A percentile compares a stretch with the other conserved stretches of the same genome.
Conservation (phyloP, 441 rosid species). For the Populus tomentosa region DNA sequence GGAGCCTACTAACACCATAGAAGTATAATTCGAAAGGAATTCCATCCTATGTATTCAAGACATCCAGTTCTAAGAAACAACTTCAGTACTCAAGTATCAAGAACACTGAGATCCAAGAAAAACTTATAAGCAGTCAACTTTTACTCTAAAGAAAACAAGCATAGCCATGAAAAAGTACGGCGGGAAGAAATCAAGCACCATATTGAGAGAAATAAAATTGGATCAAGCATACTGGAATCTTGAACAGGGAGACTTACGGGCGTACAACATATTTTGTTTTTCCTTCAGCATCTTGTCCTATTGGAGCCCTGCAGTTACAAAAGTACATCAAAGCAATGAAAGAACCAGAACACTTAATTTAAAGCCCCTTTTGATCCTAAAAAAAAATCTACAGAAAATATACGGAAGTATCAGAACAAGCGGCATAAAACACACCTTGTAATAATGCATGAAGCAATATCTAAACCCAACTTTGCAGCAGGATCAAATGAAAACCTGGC, state of each 20-base stretch:
- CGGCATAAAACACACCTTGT: conserved; percentile 52
- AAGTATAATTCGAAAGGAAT: not conserved
- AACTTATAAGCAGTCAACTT: not conserved
- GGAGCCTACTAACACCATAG: not conserved
- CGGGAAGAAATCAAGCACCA: not conserved
- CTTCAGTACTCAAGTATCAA: not conserved
- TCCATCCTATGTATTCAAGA: not conserved
- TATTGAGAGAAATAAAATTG: not conserved
- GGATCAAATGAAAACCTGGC: conserved; percentile 91
- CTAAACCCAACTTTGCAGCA: conserved; percentile 69
- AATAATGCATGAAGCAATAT: conserved; percentile 85
- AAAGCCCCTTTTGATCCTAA: conserved; percentile 5
- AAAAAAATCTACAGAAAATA: not conserved
- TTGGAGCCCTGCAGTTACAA: conserved; percentile 68
- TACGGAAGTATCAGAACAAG: not conserved
- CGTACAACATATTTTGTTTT: conserved; percentile 82
- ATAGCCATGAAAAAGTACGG: not conserved
- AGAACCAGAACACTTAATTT: not conserved
- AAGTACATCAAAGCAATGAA: conserved; percentile 16
- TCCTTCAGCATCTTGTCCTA: conserved; percentile 79
- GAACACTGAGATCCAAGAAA: not conserved
- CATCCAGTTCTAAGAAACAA: not conserved
- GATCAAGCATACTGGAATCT: conserved; percentile 6
- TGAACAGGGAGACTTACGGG: conserved; percentile 63
- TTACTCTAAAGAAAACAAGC: not conserved